Percentiles rank a stretch among this genome's conserved stretches.
These are phyloP conservation scores for Verticillium dahliae DNA, from an alignment of 2,329 filamentous ascomycete genomes.

Conservation along the genomic window DNA sequence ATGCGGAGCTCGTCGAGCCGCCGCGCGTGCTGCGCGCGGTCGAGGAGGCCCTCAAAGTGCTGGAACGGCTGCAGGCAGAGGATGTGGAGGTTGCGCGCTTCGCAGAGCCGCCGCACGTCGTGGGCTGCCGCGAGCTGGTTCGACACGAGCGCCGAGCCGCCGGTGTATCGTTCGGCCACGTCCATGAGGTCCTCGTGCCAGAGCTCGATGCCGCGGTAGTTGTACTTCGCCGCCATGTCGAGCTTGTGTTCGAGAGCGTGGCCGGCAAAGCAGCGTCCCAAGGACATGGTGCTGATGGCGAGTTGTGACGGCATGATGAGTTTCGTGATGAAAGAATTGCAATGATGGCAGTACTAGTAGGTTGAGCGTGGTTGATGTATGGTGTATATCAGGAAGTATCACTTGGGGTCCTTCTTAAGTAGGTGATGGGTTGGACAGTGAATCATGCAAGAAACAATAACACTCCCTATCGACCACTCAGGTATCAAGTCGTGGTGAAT, in stretches of 20 bases:
- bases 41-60: constrained; percentile 68
- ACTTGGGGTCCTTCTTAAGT: not conserved
- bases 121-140: constrained; percentile 52
- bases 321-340: not conserved
- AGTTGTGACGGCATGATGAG: constrained; percentile 47
- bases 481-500: not conserved
- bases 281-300: constrained; percentile 70
- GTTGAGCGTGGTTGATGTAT: not conserved
- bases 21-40: constrained; percentile 49
- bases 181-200: constrained; percentile 72
- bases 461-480: not conserved
- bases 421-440: not conserved
- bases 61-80: constrained; percentile 71
- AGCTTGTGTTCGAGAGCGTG: constrained; percentile 64
- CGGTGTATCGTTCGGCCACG: constrained; percentile 40
- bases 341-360: not conserved
- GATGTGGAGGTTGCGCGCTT: constrained; percentile 46
- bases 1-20: constrained; percentile 57
- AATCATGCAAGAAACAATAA: not conserved
- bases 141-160: constrained; percentile 25
- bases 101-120: constrained; percentile 50
- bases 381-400: not conserved
- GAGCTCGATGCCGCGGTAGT: constrained; percentile 65
- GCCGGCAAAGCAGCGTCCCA: constrained; percentile 62
- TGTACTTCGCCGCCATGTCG: constrained; percentile 56